Conservation (phyloP, 345 rosid genomes). For the Eucalyptus sp. region DNA sequence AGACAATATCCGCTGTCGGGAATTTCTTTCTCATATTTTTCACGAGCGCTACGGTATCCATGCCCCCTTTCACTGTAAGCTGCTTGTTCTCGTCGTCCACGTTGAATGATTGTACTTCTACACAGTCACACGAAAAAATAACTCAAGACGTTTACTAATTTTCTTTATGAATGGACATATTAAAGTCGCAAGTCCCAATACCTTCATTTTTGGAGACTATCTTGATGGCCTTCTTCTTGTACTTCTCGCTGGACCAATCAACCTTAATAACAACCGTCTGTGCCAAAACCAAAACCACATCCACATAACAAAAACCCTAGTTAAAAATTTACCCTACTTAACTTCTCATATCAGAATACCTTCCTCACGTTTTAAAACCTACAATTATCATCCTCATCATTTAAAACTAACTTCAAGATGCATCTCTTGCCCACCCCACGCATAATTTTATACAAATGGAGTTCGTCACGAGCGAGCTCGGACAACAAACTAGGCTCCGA, state of each 20-base stretch:
- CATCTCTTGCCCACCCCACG: not conserved
- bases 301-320: not conserved
- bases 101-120: not conserved
- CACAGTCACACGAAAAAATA: not conserved
- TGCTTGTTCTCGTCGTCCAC: not conserved
- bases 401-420: not conserved
- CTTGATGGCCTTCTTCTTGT: not conserved
- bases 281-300: not conserved
- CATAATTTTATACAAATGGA: not conserved
- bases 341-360: not conserved
- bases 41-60: not conserved
- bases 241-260: not conserved
- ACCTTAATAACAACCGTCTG: not conserved
- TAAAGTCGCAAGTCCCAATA: not conserved
- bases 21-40: not conserved
- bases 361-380: not conserved
- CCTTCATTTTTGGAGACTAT: not conserved
- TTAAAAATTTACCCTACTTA: not conserved
- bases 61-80: not conserved
- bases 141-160: not conserved
- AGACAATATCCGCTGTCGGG: not conserved
- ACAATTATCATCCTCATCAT: not conserved
- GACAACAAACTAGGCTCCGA: not conserved
- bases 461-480: not conserved
- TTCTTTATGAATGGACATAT: not conserved